phyloP scores from a whole-genome alignment of 768 basidiomycete genomes.

The Mycena floridula region DNA sequence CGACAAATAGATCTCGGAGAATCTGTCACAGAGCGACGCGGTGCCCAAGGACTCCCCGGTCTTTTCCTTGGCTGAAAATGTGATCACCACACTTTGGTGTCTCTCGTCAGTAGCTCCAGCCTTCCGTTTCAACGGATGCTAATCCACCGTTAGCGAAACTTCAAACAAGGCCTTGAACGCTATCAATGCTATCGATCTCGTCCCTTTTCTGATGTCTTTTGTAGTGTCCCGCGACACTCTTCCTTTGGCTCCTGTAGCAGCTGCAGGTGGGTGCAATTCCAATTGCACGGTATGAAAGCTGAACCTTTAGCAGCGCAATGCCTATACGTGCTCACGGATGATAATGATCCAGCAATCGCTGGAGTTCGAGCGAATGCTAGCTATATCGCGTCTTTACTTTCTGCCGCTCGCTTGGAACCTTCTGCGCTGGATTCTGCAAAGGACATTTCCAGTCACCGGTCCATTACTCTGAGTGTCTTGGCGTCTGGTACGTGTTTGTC shows the following conservation, averaged over 20 bases:
- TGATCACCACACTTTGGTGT: conserved; percentile 92
- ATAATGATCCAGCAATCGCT: conserved; percentile 72
- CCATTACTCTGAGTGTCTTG: conserved; percentile 54
- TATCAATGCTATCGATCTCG: conserved; percentile 73
- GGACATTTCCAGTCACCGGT: conserved; percentile 40
- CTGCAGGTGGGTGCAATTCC: conserved; percentile 57
- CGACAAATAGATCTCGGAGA: conserved; percentile 74
- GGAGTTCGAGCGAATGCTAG: conserved; percentile 55
- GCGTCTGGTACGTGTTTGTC: conserved; percentile 56
- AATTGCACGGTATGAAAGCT: neutral
- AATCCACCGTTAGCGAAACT: conserved; percentile 60
- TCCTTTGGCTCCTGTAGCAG: conserved; percentile 63
- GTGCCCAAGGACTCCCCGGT: conserved; percentile 61
- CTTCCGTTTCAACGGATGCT: conserved; percentile 16
- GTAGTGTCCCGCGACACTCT: conserved; percentile 63
- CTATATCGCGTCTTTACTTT: conserved; percentile 60
- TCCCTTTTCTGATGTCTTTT: conserved; percentile 90
- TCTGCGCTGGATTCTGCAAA: conserved; percentile 31
- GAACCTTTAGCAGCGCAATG: conserved; percentile 64
- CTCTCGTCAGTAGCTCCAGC: conserved; percentile 49
- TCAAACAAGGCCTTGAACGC: conserved; percentile 88
- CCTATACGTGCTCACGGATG: conserved; percentile 88
- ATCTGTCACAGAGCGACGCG: conserved; percentile 61
- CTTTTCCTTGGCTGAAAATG: conserved; percentile 86
- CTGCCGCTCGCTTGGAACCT: conserved; percentile 42